Evolutionary conservation across 352 stramenopile genomes (phyloP).

Genomic region (Pelagophyceae sp.): DNA sequence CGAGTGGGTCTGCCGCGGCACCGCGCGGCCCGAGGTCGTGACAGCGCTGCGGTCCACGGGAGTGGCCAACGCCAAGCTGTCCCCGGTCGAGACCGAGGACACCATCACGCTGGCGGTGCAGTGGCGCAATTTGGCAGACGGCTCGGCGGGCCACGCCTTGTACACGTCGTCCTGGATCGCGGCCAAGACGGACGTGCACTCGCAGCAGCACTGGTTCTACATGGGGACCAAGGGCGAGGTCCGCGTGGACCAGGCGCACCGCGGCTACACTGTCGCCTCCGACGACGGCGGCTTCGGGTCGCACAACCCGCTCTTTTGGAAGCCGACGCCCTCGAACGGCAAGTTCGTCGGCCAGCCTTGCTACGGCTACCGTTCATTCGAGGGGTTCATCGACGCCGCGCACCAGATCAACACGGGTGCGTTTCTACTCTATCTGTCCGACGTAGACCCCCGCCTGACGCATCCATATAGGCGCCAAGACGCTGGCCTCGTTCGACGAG

Average conservation of each 20-base stretch:
- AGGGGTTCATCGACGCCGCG: constrained; percentile 71
- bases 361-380: constrained; percentile 61
- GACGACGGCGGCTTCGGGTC: constrained; percentile 60
- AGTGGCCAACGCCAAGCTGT: constrained; percentile 50
- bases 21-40: constrained; percentile 57
- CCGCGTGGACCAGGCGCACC: constrained; percentile 74
- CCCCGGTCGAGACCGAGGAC: constrained; percentile 69
- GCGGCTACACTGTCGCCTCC: constrained; percentile 63
- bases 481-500: constrained; percentile 54
- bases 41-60: constrained; percentile 60
- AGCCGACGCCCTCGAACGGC: constrained; percentile 73
- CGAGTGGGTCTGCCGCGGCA: constrained; percentile 64
- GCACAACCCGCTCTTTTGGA: constrained; percentile 82
- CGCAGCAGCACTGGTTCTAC: constrained; percentile 79
- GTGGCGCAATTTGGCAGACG: constrained; percentile 65
- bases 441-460: too few relatives aligned
- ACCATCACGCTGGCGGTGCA: constrained; percentile 77
- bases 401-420: constrained; percentile 53
- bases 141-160: constrained; percentile 55
- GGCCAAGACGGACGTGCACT: constrained; percentile 72
- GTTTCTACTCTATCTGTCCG: too few relatives aligned
- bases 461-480: constrained; percentile 40
- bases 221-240: constrained; percentile 73
- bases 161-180: constrained; percentile 73
- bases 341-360: constrained; percentile 68